These are phyloP conservation scores for Hippophae tibetana DNA, from an alignment of 306 rosid genomes.

Conservation along the genomic window DNA sequence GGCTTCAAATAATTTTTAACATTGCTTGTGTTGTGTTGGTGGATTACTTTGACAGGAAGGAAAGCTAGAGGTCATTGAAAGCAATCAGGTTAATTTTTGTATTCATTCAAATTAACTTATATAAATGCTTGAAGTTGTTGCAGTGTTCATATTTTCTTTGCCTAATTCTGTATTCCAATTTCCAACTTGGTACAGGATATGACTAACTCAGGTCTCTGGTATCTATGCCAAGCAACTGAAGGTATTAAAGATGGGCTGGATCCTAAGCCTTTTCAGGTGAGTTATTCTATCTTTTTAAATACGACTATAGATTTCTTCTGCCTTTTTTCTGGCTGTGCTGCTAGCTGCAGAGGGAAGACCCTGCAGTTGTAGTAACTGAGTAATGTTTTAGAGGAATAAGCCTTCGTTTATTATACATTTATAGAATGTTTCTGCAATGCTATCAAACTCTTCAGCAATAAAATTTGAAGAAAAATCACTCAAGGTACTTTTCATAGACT, in stretches of 20 bases:
- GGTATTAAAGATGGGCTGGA: conserved; percentile 25
- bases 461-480: conserved; percentile 27
- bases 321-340: not conserved
- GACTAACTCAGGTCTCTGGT: conserved; percentile 42
- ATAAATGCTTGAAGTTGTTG: not conserved
- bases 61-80: conserved; percentile 35
- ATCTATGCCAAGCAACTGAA: conserved; percentile 42
- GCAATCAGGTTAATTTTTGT: conserved; percentile 35
- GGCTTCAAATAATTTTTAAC: not conserved
- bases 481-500: conserved; percentile 25
- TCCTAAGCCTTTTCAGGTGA: conserved; percentile 28
- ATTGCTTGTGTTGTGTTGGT: conserved; percentile 3
- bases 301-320: not conserved
- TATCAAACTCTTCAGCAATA: conserved; percentile 21
- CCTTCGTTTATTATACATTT: not conserved
- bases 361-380: not conserved
- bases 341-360: not conserved
- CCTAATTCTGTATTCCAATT: not conserved
- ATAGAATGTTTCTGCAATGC: conserved; percentile 30
- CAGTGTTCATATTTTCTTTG: not conserved
- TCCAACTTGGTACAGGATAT: conserved; percentile 21
- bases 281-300: not conserved
- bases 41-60: conserved; percentile 32
- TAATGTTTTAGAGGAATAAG: not conserved
- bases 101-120: not conserved